Evolutionary conservation across 2,329 filamentous ascomycete species (phyloP), one percentile per base, ranked within the genome.

Genomic region (Colletotrichum tabaci): DNA sequence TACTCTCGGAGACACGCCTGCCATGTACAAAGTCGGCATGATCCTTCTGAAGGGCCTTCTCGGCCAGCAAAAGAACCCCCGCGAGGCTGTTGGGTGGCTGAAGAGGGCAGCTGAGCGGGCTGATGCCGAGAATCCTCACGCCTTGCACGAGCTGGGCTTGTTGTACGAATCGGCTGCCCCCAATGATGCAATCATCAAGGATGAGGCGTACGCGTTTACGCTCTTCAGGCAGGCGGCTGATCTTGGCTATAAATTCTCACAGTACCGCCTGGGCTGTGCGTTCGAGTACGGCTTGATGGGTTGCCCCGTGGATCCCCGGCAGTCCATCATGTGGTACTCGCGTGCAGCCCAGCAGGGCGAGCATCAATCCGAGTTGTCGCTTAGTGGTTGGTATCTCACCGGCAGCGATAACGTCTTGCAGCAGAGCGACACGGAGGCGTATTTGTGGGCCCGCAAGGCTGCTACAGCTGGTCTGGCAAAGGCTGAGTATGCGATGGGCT

Each of bases 21-120:
- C 95, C 40, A 97, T 98, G 94, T 99, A 98, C 85, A 99, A 99
- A 83, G 91, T 98, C 82, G 96, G 96, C 70, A 97, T 98, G 92
- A 97, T 99, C 75, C 85, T 94, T 73, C 89, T 98, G 66, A 98
- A 98, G 82, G 96, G 96, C 13, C 87, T 98, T 38, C 88, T 99
- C n/a, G 95, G 95, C 4, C 95, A 98, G 79, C 89, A 87, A 30
- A 90, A 87, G 78, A 97, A 97, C 78, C 89, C 94, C 3, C 89
- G 93, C 53, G 96, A 98, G 83, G 95, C 95, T 21, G 89, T 98
- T 30, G 91, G 90, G 26, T 98, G 96, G 95, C 87, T 99, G 64
- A 98, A 98, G 84, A 91, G 95, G 55, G 96, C 96, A 2, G 95
- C 95, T 0, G 95, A 98, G 76, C 89, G 91, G 26, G 95, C 96